Conservation (phyloP, 441 rosid genomes). For the Bruguiera hainesii region DNA sequence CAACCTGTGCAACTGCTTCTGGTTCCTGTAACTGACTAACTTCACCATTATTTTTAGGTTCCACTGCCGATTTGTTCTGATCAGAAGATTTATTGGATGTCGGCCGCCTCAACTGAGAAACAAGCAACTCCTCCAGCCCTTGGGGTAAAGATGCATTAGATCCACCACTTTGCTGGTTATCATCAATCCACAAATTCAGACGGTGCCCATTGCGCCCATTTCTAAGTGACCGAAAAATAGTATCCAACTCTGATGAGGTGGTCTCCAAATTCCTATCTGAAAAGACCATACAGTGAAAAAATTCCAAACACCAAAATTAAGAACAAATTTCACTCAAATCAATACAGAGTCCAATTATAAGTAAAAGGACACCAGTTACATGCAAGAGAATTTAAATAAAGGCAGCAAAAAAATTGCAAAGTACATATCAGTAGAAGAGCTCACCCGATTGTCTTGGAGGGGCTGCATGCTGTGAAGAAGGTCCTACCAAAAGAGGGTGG, state of each 20-base stretch:
- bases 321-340: no score
- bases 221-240: conserved; percentile 88
- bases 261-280: conserved; percentile 47
- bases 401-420: neutral
- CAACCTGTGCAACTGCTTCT: conserved; percentile 44
- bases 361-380: no score
- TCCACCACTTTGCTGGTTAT: conserved; percentile 77
- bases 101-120: conserved; percentile 87
- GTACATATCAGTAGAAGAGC: conserved; percentile 1
- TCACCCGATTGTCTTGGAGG: conserved; percentile 67
- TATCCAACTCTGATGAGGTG: conserved; percentile 46
- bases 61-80: conserved; percentile 44
- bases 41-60: conserved; percentile 51
- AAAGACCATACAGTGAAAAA: conserved; percentile 25
- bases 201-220: conserved; percentile 93
- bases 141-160: conserved; percentile 77
- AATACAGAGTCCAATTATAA: no score
- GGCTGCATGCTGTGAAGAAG: conserved; percentile 42
- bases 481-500: conserved; percentile 90
- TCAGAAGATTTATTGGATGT: conserved; percentile 57
- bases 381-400: no score
- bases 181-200: conserved; percentile 92
- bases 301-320: no score
- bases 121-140: conserved; percentile 93
- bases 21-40: conserved; percentile 46